A percentile compares a stretch with the other conserved stretches of the same genome.
phyloP scores from a whole-genome alignment of 2,329 filamentous ascomycete genomes.

The Karstenula rhodostoma region DNA sequence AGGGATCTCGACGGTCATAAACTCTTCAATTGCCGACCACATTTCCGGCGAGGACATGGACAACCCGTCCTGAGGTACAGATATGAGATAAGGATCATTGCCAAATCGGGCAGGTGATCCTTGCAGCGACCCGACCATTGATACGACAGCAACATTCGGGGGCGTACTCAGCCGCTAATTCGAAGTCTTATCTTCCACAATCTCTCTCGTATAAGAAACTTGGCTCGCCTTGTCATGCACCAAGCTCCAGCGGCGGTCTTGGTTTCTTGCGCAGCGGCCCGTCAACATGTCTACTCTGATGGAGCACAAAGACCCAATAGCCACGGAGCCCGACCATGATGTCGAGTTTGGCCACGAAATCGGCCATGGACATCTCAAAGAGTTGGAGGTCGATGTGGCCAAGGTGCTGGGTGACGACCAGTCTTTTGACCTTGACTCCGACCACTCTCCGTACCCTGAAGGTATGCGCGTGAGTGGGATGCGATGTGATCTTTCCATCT shows the following conservation, averaged over 20 bases:
- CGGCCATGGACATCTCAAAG: slow-evolving; percentile 5
- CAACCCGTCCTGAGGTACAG: slow-evolving; percentile 21
- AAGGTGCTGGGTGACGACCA: slow-evolving; percentile 9
- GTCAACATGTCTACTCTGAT: slow-evolving; percentile 1
- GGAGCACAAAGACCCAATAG: slow-evolving; percentile 4
- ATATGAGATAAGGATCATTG: slow-evolving; percentile 7
- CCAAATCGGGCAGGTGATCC: slow-evolving; percentile 5
- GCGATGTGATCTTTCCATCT: background rate
- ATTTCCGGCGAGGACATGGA: too few species aligned
- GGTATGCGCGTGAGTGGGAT: background rate
- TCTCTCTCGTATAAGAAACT: slow-evolving; percentile 6
- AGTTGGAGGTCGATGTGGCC: slow-evolving; percentile 11
- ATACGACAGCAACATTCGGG: background rate
- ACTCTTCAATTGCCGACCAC: too few species aligned
- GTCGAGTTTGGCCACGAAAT: background rate
- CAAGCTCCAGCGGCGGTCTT: slow-evolving; percentile 7
- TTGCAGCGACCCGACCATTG: background rate
- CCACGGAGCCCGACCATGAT: background rate
- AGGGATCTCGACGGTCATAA: too few species aligned
- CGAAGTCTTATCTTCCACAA: slow-evolving; percentile 2
- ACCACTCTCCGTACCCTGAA: slow-evolving; percentile 9
- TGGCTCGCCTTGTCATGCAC: slow-evolving; percentile 7
- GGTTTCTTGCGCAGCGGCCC: background rate
- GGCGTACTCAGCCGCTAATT: background rate
- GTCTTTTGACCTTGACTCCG: slow-evolving; percentile 4